phyloP scores from a whole-genome alignment of 2,329 filamentous ascomycete species.

The Samsoniella hepiali region DNA sequence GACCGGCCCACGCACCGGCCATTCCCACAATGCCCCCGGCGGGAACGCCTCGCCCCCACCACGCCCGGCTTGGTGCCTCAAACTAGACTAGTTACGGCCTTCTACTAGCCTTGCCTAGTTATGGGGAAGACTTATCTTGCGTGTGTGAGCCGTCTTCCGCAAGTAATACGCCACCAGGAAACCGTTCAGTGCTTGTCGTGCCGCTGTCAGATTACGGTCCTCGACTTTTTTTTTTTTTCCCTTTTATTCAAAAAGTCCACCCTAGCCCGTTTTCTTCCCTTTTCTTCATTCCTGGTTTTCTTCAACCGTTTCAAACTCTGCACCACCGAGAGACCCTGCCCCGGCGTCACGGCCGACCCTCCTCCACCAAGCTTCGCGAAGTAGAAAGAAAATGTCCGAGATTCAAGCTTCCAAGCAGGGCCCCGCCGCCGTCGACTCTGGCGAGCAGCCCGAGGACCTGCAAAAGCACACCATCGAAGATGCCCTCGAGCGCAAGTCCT shows the following conservation, averaged over 20 bases:
- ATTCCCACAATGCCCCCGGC: neutral
- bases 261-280: neutral
- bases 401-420: slow-evolving; percentile 15
- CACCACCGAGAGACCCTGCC: neutral
- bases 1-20: neutral
- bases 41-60: slow-evolving; percentile 14
- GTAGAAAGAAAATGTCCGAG: neutral
- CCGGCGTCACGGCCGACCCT: neutral
- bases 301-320: neutral
- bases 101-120: neutral
- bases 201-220: slow-evolving; percentile 10
- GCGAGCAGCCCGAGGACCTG: slow-evolving; percentile 1
- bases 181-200: neutral
- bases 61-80: neutral
- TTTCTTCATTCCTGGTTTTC: neutral
- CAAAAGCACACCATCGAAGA: slow-evolving; percentile 6
- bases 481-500: slow-evolving; percentile 17
- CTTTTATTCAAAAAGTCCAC: neutral
- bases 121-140: neutral
- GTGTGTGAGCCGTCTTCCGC: neutral
- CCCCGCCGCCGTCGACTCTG: neutral
- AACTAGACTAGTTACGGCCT: neutral
- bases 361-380: too few relatives aligned
- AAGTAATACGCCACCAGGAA: neutral
- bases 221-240: neutral